Evolutionary conservation across 176 grass and related monocot genomes (phyloP).

Genomic region (Carex pumila): DNA sequence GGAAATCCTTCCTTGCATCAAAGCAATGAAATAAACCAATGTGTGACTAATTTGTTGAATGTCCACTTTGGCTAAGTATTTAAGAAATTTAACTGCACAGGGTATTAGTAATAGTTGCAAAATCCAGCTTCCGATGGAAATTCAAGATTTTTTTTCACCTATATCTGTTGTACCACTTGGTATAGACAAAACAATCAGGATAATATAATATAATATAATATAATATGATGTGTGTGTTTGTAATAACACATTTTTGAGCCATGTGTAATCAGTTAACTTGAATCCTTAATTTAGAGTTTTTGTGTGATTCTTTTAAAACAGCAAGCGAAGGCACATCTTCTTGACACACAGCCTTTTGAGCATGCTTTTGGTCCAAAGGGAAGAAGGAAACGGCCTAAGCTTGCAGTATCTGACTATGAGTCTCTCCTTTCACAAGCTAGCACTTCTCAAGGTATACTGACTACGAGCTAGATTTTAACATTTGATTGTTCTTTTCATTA

Average conservation of each 20-base stretch:
- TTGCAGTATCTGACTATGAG: too few relatives aligned
- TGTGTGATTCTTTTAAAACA: too few relatives aligned
- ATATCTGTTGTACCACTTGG: not conserved
- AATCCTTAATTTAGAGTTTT: too few relatives aligned
- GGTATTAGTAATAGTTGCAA: not conserved
- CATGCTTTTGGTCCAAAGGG: too few relatives aligned
- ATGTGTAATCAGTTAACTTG: too few relatives aligned
- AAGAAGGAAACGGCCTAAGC: too few relatives aligned
- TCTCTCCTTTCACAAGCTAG: too few relatives aligned
- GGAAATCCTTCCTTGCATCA: not conserved
- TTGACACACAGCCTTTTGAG: too few relatives aligned
- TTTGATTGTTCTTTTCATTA: not conserved
- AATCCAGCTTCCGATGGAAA: not conserved
- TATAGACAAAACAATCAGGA: not conserved
- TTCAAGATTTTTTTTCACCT: not conserved
- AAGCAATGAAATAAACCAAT: not conserved
- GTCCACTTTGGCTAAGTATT: not conserved
- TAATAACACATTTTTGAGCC: not conserved
- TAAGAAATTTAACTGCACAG: not conserved
- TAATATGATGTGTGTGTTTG: not conserved
- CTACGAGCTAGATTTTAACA: not conserved
- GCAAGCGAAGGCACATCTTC: too few relatives aligned
- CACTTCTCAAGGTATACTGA: constrained; percentile 66
- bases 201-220: not conserved
- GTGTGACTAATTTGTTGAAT: not conserved